Base-by-base conservation (phyloP, 495 filamentous ascomycete species). In the Penicillium alfredii region DNA sequence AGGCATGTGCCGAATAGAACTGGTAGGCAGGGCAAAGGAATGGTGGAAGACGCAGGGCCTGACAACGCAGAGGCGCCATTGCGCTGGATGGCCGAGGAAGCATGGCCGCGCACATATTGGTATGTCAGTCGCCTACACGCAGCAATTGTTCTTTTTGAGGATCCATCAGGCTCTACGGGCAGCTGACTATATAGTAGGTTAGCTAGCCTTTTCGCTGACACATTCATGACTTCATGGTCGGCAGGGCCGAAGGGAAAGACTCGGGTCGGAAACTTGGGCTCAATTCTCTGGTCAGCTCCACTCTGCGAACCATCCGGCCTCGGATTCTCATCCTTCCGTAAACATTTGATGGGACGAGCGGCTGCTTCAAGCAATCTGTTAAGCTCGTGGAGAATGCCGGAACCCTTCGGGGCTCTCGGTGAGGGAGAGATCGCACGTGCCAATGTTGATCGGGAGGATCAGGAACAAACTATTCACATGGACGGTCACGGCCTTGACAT, bases 211-310 rank as follows among this genome's bases (percentile, higher is more conserved):
- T 35, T 16, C 27, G 43, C 43, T 56, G 50, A 56, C 50, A 42
- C 22, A 51, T 40, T n/a, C 26, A 54, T 54, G 49, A 56, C 44
- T 41, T 54, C 53, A 56, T 50, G 17, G 2, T 49, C 29, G 40
- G 36, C 9, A 38, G 9, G 4, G 8, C 14, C 8, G 26, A 30
- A 45, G 33, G 42, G 49, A 32, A 49, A 42, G 35, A 35, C 9
- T 22, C 48, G 51, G 51, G 49, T 40, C 44, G 42, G 37, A 34
- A 45, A 29, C 13, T 33, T 13, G 22, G 4, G 17, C 6, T 25
- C 26, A 10, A 23, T n/a, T 20, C 26, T 40, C 11, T 36, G 26
- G 14, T 42, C 34, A 41, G 43, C 23, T 36, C 46, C 46, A 50
- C 45, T 28, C n/a, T n/a, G 18, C 6, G 19, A 23, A 39, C 38